Conservation (phyloP, 352 stramenopile species). For the Phytophthora agathidicida region DNA sequence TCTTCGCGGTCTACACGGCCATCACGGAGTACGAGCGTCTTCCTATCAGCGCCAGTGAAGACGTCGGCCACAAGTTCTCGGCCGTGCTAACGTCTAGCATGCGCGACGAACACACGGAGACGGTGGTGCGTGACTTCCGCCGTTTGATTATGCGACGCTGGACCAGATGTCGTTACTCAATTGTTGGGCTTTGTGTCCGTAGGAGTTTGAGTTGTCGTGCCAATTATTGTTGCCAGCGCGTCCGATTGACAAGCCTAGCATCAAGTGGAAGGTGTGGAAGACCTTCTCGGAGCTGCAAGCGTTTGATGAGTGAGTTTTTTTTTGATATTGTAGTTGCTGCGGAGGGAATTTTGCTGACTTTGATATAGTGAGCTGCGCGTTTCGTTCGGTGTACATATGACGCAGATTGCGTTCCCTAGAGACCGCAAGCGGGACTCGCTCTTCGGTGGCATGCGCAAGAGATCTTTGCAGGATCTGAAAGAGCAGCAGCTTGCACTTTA, state of each 20-base stretch:
- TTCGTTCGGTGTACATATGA: constrained; percentile 58
- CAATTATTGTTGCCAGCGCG: constrained; percentile 62
- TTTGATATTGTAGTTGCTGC: not conserved
- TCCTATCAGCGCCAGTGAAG: constrained; percentile 43
- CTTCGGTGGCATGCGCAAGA: constrained; percentile 72
- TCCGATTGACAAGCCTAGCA: constrained; percentile 66
- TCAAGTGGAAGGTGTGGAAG: constrained; percentile 84
- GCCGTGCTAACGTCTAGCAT: constrained; percentile 58
- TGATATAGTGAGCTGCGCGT: constrained; percentile 59
- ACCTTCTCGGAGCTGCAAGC: constrained; percentile 65
- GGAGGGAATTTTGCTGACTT: constrained; percentile 6
- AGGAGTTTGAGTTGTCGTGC: constrained; percentile 81
- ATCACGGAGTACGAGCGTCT: constrained; percentile 70
- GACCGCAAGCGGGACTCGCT: constrained; percentile 79
- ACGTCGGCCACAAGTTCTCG: constrained; percentile 56
- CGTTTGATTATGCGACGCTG: constrained; percentile 4
- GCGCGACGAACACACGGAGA: constrained; percentile 65
- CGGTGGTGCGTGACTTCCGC: constrained; percentile 40
- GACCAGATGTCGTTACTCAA: constrained; percentile 14
- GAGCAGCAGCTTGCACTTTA: constrained; percentile 78
- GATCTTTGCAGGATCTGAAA: constrained; percentile 67
- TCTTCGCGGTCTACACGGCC: constrained; percentile 74
- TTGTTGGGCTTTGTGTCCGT: constrained; percentile 9
- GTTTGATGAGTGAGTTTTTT: constrained; percentile 67
- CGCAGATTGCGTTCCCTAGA: constrained; percentile 60